Percentiles rank a stretch among this genome's conserved stretches.
Evolutionary conservation across 768 basidiomycete genomes (phyloP).

Genomic region (Podaxis sp.): DNA sequence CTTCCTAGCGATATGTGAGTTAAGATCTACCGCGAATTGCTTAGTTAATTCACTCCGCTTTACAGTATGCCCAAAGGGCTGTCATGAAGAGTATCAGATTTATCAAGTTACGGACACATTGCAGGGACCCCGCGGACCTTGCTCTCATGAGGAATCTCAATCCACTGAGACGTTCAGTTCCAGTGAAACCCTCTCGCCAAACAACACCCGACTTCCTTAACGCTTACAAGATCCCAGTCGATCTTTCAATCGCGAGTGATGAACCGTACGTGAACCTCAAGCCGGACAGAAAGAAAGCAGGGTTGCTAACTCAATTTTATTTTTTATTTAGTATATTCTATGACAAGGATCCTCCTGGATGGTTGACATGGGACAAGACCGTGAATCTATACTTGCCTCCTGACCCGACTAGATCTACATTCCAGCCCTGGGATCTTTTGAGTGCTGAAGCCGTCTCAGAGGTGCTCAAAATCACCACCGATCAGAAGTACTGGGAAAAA

Average conservation of each 20-base stretch:
- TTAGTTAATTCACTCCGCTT: slow-evolving; percentile 3
- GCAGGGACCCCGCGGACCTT: slow-evolving; percentile 52
- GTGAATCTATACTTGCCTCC: slow-evolving; percentile 48
- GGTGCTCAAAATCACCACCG: slow-evolving; percentile 45
- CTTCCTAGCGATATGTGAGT: slow-evolving; percentile 57
- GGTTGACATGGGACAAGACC: slow-evolving; percentile 60
- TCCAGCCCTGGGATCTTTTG: slow-evolving; percentile 57
- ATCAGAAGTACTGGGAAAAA: slow-evolving; percentile 64
- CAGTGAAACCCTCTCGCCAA: slow-evolving; percentile 46
- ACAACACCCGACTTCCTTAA: slow-evolving; percentile 56
- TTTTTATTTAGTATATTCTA: slow-evolving; percentile 40
- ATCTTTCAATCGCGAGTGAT: slow-evolving; percentile 28
- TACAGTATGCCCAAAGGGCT: slow-evolving; percentile 68
- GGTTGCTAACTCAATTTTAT: slow-evolving; percentile 6
- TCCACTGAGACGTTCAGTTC: slow-evolving; percentile 56
- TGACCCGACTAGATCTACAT: slow-evolving; percentile 44
- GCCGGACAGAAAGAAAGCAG: neutral
- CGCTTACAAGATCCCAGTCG: slow-evolving; percentile 51
- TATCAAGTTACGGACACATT: slow-evolving; percentile 79
- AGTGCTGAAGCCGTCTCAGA: slow-evolving; percentile 50
- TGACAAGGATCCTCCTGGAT: slow-evolving; percentile 62
- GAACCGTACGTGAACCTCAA: slow-evolving; percentile 42
- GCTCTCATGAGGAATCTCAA: slow-evolving; percentile 63
- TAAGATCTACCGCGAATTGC: neutral
- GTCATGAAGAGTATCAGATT: slow-evolving; percentile 75